Evolutionary conservation across 306 rosid species (phyloP).

Genomic region (Quercus suber): DNA sequence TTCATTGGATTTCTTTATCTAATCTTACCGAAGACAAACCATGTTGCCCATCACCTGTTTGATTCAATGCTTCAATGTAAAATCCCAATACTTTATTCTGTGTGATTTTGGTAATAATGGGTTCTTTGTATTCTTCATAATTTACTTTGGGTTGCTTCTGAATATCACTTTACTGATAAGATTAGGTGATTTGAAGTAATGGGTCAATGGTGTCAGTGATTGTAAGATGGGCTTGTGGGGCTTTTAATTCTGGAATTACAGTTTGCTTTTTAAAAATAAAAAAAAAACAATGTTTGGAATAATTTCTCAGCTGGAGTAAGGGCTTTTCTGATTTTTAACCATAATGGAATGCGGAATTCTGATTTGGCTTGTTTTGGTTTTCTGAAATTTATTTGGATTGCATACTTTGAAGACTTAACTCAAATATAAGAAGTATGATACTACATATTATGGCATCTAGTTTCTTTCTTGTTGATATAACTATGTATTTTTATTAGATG

Average conservation of each 20-base stretch:
- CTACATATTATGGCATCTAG: background rate
- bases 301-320: background rate
- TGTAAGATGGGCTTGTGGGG: background rate
- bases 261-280: background rate
- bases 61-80: slow-evolving; percentile 4
- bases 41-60: slow-evolving; percentile 27
- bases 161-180: background rate
- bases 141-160: background rate
- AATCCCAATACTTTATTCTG: background rate
- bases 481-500: background rate
- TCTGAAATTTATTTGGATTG: background rate
- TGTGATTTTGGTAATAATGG: background rate
- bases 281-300: too few relatives aligned
- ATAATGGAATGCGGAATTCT: background rate
- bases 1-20: background rate
- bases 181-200: background rate
- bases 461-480: background rate
- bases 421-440: too few relatives aligned
- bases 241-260: background rate
- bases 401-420: background rate
- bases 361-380: background rate
- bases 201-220: background rate
- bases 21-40: background rate
- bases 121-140: background rate
- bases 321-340: background rate